A percentile compares a stretch with the other conserved stretches of the same genome.
These are phyloP conservation scores for Spraguea lophii DNA, from an alignment of 371 early-diverging fungal species.

Conservation along the genomic window DNA sequence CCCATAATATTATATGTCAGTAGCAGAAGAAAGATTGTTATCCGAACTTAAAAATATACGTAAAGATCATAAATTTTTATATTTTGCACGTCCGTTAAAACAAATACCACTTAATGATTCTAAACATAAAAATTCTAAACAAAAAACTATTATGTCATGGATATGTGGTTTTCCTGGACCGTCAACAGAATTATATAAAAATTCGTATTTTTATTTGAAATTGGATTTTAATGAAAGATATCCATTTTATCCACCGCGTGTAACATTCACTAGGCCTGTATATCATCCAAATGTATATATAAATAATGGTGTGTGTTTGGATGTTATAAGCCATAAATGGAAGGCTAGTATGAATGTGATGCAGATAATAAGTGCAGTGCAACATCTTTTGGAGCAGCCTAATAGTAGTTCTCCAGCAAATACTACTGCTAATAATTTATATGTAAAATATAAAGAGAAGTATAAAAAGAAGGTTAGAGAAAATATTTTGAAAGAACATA, in stretches of 20 bases:
- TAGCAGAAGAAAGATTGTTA: conserved; percentile 11
- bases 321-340: conserved; percentile 39
- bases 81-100: conserved; percentile 18
- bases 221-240: conserved; percentile 36
- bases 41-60: conserved; percentile 16
- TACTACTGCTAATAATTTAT: conserved; percentile 25
- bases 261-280: conserved; percentile 27
- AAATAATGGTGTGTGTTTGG: conserved; percentile 40
- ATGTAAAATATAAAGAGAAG: conserved; percentile 8
- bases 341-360: conserved; percentile 36
- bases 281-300: conserved; percentile 45
- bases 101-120: too few species aligned
- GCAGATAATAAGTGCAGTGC: conserved; percentile 34
- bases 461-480: conserved; percentile 25
- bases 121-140: neutral
- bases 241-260: conserved; percentile 37
- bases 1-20: neutral
- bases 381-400: conserved; percentile 39
- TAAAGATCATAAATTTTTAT: conserved; percentile 18
- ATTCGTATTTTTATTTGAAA: conserved; percentile 13
- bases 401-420: conserved; percentile 45
- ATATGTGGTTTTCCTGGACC: conserved; percentile 30
- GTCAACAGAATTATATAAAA: conserved; percentile 3
- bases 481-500: conserved; percentile 20
- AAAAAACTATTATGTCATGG: conserved; percentile 8